Percentiles rank a stretch among this genome's conserved stretches.
phyloP scores from a whole-genome alignment of 2,329 filamentous ascomycete species.

The Epichloe aotearoae region DNA sequence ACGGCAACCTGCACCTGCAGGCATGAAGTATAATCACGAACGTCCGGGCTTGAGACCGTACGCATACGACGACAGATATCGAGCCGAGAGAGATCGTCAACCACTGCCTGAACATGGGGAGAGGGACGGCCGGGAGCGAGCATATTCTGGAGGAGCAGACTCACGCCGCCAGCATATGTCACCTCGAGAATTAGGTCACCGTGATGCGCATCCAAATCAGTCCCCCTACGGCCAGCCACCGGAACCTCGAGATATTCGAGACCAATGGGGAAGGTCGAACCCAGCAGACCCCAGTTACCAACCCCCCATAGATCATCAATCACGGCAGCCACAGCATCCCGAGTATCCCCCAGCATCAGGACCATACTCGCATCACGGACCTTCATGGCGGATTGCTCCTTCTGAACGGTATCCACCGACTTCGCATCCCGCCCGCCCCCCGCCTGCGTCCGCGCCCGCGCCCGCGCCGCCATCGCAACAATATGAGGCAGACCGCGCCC shows the following conservation, averaged over 20 bases:
- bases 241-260: conserved; percentile 23
- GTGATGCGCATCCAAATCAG: conserved; percentile 30
- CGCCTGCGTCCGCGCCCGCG: conserved; percentile 12
- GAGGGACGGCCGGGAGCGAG: conserved; percentile 30
- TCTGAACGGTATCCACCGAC: conserved; percentile 21
- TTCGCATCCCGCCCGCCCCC: conserved; percentile 21
- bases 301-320: conserved; percentile 27
- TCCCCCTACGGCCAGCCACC: conserved; percentile 29
- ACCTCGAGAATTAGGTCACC: conserved; percentile 26
- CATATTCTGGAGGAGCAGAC: conserved; percentile 34
- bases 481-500: conserved; percentile 38
- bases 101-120: conserved; percentile 31
- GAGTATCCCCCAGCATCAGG: conserved; percentile 35
- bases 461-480: conserved; percentile 22
- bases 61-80: conserved; percentile 40
- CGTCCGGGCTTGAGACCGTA: conserved; percentile 29
- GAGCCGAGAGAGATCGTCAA: conserved; percentile 33
- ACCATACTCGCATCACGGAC: conserved; percentile 21
- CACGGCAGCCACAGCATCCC: conserved; percentile 21
- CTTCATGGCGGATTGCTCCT: conserved; percentile 18
- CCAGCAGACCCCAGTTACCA: conserved; percentile 20
- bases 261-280: conserved; percentile 18
- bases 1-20: conserved; percentile 17
- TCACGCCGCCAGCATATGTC: conserved; percentile 27
- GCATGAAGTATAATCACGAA: conserved; percentile 41